Percentiles rank a stretch among this genome's conserved stretches.
phyloP scores from a whole-genome alignment of 306 rosid species.

The Mimosa pudica region DNA sequence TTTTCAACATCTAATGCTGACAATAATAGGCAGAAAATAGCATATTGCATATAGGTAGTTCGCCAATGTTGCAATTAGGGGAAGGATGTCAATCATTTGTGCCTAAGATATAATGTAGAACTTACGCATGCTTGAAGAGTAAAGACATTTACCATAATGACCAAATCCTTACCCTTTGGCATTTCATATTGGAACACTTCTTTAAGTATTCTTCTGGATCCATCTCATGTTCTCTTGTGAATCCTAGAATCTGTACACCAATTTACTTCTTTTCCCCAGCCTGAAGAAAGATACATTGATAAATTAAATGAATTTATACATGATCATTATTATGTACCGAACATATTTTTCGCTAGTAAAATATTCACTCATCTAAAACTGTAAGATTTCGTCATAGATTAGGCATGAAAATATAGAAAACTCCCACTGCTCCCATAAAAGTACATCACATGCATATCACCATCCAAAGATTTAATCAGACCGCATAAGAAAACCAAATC shows the following conservation, averaged over 20 bases:
- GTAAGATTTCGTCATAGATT: background rate
- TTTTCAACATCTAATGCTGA: constrained; percentile 6
- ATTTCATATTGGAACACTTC: constrained; percentile 69
- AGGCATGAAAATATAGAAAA: constrained; percentile 15
- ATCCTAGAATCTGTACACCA: constrained; percentile 47
- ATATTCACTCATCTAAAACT: constrained; percentile 11
- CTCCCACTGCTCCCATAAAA: constrained; percentile 21
- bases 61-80: constrained; percentile 20
- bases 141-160: constrained; percentile 3
- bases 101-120: background rate
- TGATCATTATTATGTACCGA: constrained; percentile 1
- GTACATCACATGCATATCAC: background rate
- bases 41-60: constrained; percentile 1
- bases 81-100: constrained; percentile 13
- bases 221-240: constrained; percentile 53
- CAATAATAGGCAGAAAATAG: constrained; percentile 18
- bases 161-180: constrained; percentile 63
- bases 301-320: constrained; percentile 12
- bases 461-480: background rate
- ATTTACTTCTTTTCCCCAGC: constrained; percentile 30
- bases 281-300: constrained; percentile 10
- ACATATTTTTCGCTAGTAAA: constrained; percentile 5
- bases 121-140: constrained; percentile 12
- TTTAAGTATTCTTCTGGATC: constrained; percentile 52
- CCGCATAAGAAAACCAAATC: constrained; percentile 12